Evolutionary conservation across 441 rosid genomes (phyloP), one percentile per base, ranked within the genome.

Genomic region (Capsella rubella): DNA sequence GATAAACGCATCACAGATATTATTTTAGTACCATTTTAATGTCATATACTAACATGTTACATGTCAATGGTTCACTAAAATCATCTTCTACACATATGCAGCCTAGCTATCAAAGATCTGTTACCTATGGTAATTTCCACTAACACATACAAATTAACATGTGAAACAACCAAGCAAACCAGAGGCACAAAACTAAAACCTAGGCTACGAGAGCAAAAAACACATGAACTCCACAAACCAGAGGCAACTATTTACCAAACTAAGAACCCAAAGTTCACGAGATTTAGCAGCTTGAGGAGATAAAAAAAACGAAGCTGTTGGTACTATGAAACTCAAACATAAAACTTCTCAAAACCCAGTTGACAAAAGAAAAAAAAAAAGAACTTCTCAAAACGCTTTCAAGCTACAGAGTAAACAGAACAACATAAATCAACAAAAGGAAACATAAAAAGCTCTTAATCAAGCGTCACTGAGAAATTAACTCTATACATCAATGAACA

Each of bases 1-100:
- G 1, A 65, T 50, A 63, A 62, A 62, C 27, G 14, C 46, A 45
- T 58, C 46, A 49, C n/a, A 73, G 9, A 64, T 45, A 10, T 2
- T 29, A 3, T 27, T 13, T 3, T 42, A 16, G 32, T 10, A 60
- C 21, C 10, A 2, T 31, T 4, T 40, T 6, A 8, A 14, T n/a
- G 0, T 35, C 3, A 43, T 5, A 5, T 31, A 31, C 34, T 8
- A 8, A 9, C 8, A 67, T 40, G 55, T 32, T 10, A 9, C 8
- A 67, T 40, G 55, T 32, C n/a, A 45, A 21, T 45, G 47, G 57
- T 69, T 47, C 35, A 10, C 10, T 11, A 1, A 43, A 54, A 54
- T 57, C 28, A 69, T 45, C 65, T 32, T 32, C 46, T 18, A 18
- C 11, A 42, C 13, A 8, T 11, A 35, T 35, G 11, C 3, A 35